Percentiles rank a stretch among this genome's conserved stretches.
Evolutionary conservation across 345 rosid genomes (phyloP).

Genomic region (Erysimum cheiranthoides): DNA sequence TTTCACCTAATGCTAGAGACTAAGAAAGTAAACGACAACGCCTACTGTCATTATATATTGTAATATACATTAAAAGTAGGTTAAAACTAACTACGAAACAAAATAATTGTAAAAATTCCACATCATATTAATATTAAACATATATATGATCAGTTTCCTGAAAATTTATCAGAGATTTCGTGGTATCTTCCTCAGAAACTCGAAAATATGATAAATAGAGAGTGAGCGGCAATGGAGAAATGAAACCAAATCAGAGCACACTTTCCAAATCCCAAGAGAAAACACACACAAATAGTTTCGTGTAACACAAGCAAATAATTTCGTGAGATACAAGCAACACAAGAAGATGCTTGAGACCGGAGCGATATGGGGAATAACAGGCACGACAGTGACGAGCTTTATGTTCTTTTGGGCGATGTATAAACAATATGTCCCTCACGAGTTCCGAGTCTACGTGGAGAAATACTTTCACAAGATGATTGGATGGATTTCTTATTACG

Average conservation of each 20-base stretch:
- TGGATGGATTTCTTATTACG: slow-evolving; percentile 41
- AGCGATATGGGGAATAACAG: slow-evolving; percentile 35
- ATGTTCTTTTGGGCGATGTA: slow-evolving; percentile 47
- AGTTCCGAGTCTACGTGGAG: slow-evolving; percentile 23
- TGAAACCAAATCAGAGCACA: slow-evolving; percentile 29
- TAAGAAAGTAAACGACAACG: neutral
- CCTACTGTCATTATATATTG: neutral
- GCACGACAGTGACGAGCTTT: slow-evolving; percentile 38
- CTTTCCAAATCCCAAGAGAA: slow-evolving; percentile 11
- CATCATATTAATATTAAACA: slow-evolving; percentile 9
- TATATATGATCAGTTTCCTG: neutral
- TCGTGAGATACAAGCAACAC: neutral
- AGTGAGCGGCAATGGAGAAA: neutral
- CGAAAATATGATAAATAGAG: slow-evolving; percentile 18
- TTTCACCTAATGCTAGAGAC: slow-evolving; percentile 24
- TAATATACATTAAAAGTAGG: neutral
- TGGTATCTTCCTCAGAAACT: slow-evolving; percentile 5
- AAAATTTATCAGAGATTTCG: slow-evolving; percentile 11
- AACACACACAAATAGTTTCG: neutral
- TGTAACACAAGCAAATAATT: neutral
- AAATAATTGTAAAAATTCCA: slow-evolving; percentile 5
- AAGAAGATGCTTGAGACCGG: slow-evolving; percentile 29
- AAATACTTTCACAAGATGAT: slow-evolving; percentile 16
- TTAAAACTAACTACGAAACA: slow-evolving; percentile 11
- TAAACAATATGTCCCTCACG: slow-evolving; percentile 43